Evolutionary conservation across 306 rosid genomes (phyloP).

Genomic region (Datisca glomerata): DNA sequence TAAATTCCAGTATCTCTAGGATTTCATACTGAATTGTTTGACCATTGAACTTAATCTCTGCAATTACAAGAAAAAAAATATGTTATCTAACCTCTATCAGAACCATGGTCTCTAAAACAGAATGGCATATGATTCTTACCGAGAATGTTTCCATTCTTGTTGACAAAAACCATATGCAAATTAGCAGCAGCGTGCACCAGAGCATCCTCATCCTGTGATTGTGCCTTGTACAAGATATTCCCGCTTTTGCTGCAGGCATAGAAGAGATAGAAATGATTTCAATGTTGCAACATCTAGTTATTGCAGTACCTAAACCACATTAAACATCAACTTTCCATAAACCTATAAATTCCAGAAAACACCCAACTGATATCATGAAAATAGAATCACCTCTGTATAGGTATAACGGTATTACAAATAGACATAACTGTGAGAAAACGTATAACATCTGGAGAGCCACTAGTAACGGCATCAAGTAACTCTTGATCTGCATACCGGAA

Average conservation of each 20-base stretch:
- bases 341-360: slow-evolving; percentile 6
- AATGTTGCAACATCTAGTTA: slow-evolving; percentile 3
- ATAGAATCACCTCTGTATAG: slow-evolving; percentile 53
- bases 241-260: slow-evolving; percentile 67
- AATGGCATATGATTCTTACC: slow-evolving; percentile 35
- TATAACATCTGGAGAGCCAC: slow-evolving; percentile 61
- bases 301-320: neutral
- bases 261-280: slow-evolving; percentile 15
- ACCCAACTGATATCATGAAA: slow-evolving; percentile 2
- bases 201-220: slow-evolving; percentile 99
- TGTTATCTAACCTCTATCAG: slow-evolving; percentile 20
- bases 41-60: slow-evolving; percentile 81
- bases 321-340: neutral
- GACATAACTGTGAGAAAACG: slow-evolving; percentile 87
- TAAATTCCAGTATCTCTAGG: slow-evolving; percentile 86
- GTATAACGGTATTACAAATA: slow-evolving; percentile 87
- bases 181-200: slow-evolving; percentile 86
- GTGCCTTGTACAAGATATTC: slow-evolving; percentile 81
- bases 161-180: slow-evolving; percentile 78
- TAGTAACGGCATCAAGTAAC: slow-evolving; percentile 56
- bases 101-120: slow-evolving; percentile 5
- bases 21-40: slow-evolving; percentile 61
- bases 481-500: slow-evolving; percentile 52
- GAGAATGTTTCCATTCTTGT: slow-evolving; percentile 51
- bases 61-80: no score